These are phyloP conservation scores for Lentinula lateritia DNA, from an alignment of 768 basidiomycete genomes.

Conservation along the genomic window DNA sequence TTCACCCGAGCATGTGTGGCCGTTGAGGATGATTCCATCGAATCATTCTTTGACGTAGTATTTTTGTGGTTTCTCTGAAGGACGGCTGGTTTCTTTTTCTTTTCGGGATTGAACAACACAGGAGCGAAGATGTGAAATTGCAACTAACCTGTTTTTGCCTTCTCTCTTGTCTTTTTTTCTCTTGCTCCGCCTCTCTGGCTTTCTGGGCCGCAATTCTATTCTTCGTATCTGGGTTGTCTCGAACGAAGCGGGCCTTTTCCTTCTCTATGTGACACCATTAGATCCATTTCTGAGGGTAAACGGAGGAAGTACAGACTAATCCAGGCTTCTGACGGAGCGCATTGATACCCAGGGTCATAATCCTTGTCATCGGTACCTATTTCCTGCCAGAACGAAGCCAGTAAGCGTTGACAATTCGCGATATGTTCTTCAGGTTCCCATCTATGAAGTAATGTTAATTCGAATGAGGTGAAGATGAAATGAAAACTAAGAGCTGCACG, in stretches of 20 bases:
- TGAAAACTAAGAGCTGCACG: constrained; percentile 27
- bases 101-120: background rate
- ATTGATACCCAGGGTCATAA: constrained; percentile 41
- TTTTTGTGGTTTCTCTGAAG: background rate
- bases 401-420: constrained; percentile 47
- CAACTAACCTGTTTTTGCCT: constrained; percentile 13
- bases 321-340: constrained; percentile 45
- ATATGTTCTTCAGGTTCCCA: constrained; percentile 70
- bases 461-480: background rate
- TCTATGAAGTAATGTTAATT: constrained; percentile 26
- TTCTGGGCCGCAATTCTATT: constrained; percentile 6
- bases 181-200: background rate
- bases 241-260: constrained; percentile 32
- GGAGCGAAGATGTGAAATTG: background rate
- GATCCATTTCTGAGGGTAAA: background rate
- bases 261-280: constrained; percentile 19
- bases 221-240: constrained; percentile 21
- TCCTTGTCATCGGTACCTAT: constrained; percentile 54
- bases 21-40: background rate
- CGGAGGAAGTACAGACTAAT: constrained; percentile 38
- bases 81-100: background rate
- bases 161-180: constrained; percentile 15
- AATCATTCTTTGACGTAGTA: background rate
- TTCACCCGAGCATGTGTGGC: background rate
- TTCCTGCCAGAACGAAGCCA: constrained; percentile 60